Evolutionary conservation across 176 grass and related monocot species (phyloP).

Genomic region (Rhipidocladum racemiflorum): DNA sequence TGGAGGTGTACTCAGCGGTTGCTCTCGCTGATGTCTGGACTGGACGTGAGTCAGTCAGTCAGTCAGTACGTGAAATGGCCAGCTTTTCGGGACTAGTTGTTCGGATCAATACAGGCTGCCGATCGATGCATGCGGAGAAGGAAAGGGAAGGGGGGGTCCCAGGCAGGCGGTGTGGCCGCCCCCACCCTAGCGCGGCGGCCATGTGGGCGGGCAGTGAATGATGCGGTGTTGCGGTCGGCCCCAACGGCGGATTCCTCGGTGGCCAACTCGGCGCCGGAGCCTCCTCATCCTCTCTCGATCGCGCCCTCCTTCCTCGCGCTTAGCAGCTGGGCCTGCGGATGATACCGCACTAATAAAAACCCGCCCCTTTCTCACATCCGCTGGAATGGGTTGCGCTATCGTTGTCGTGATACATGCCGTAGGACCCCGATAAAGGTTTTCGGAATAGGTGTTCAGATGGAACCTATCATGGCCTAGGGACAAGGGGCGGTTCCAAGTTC

Average conservation of each 20-base stretch:
- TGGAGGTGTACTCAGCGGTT: neutral
- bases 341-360: too few relatives aligned
- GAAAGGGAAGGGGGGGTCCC: neutral
- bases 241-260: constrained; percentile 15
- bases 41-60: neutral
- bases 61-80: neutral
- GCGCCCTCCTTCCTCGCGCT: neutral
- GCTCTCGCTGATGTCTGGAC: neutral
- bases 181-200: constrained; percentile 21
- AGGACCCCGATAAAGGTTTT: neutral
- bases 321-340: neutral
- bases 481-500: neutral
- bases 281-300: constrained; percentile 31
- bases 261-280: constrained; percentile 48
- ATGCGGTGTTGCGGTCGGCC: neutral
- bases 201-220: constrained; percentile 15
- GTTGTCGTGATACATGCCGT: neutral
- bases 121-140: neutral
- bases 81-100: neutral
- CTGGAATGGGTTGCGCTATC: neutral
- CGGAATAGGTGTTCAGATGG: neutral
- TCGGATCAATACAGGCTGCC: neutral
- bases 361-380: neutral
- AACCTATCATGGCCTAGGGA: neutral
- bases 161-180: neutral